phyloP scores from a whole-genome alignment of 805 yeast species.

The Zygoascus bituminiphila region DNA sequence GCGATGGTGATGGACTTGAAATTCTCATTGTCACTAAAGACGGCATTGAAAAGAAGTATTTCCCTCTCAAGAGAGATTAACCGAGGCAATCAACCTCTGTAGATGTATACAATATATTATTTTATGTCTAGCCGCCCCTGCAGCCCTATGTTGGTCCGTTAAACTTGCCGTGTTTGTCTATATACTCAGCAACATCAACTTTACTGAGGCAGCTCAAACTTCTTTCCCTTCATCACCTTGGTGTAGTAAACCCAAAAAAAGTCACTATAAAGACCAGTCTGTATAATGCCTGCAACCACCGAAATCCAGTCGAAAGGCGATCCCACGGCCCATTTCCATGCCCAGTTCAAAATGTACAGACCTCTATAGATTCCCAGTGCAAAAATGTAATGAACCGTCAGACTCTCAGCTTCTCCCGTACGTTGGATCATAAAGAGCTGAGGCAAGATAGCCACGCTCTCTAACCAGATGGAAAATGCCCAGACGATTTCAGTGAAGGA shows the following conservation, averaged over 20 bases:
- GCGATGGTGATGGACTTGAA: conserved; percentile 95
- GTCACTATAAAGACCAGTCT: conserved; percentile 85
- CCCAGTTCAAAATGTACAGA: conserved; percentile 89
- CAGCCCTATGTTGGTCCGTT: too few species aligned
- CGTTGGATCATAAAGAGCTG: conserved; percentile 86
- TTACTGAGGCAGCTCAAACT: conserved; percentile 59
- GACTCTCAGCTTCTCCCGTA: conserved; percentile 77
- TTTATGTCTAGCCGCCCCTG: too few species aligned
- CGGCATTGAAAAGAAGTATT: conserved; percentile 77
- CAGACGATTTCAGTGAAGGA: conserved; percentile 52
- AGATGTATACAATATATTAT: not conserved
- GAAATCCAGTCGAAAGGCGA: conserved; percentile 61
- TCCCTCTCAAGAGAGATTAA: conserved; percentile 73
- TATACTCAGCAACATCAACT: too few species aligned
- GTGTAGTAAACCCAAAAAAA: conserved; percentile 88
- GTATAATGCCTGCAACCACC: conserved; percentile 71
- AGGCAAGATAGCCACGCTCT: conserved; percentile 84
- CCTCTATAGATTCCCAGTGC: conserved; percentile 89
- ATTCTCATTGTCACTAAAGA: conserved; percentile 86
- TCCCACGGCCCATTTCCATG: conserved; percentile 68
- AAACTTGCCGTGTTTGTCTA: too few species aligned
- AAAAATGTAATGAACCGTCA: conserved; percentile 88
- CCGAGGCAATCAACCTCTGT: not conserved
- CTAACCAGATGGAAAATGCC: conserved; percentile 91
- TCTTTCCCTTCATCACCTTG: conserved; percentile 68